These are phyloP conservation scores for Talinum fruticosum DNA, from an alignment of 148 eudicot genomes.

Conservation along the genomic window DNA sequence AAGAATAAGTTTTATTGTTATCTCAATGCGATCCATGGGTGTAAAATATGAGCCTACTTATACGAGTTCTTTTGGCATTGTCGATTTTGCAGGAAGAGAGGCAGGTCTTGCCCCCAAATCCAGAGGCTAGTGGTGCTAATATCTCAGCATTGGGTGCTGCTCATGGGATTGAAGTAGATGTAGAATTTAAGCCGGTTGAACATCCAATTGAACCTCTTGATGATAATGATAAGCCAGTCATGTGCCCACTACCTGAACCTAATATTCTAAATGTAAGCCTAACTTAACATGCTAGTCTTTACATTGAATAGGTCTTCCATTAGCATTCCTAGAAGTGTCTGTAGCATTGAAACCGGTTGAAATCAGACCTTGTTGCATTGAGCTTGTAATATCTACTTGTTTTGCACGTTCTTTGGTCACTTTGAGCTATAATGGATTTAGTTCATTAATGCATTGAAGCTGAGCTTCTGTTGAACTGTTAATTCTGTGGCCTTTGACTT, in stretches of 20 bases:
- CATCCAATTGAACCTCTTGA: slow-evolving; percentile 70
- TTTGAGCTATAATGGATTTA: neutral
- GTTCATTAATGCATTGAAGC: too few relatives aligned
- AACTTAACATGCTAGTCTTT: neutral
- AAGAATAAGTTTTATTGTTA: neutral
- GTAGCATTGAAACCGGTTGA: neutral
- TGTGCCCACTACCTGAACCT: slow-evolving; percentile 87
- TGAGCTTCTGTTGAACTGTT: too few relatives aligned
- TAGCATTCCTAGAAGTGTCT: neutral
- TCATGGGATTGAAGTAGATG: slow-evolving; percentile 61
- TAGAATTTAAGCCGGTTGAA: slow-evolving; percentile 85
- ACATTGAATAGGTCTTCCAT: neutral
- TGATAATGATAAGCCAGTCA: slow-evolving; percentile 70
- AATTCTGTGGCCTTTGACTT: too few relatives aligned
- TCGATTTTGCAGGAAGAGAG: slow-evolving; percentile 40
- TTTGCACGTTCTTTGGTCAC: neutral
- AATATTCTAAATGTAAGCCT: slow-evolving; percentile 81
- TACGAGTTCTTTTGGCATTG: neutral
- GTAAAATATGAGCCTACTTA: neutral
- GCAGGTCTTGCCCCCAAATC: slow-evolving; percentile 38
- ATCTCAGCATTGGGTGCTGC: slow-evolving; percentile 25
- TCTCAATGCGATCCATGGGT: neutral
- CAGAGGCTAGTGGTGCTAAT: slow-evolving; percentile 32
- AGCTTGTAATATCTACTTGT: neutral
- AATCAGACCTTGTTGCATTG: too few relatives aligned